Conservation (phyloP, 441 rosid genomes). For the Adansonia madagascariensis region DNA sequence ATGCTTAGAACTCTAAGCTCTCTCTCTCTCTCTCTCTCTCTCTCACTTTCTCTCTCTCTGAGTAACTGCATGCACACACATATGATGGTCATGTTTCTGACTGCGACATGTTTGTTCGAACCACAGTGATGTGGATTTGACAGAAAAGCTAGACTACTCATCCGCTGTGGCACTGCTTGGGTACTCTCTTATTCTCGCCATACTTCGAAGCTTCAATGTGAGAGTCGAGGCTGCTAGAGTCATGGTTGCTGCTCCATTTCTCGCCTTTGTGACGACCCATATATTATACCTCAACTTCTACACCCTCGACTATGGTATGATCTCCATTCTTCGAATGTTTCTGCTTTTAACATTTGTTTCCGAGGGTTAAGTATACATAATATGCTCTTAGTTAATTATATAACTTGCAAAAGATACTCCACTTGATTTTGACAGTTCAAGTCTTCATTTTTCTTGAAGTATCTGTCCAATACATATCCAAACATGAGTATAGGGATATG, state of each 20-base stretch:
- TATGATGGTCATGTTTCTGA: slow-evolving; percentile 9
- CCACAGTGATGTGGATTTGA: slow-evolving; percentile 80
- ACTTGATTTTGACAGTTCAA: neutral
- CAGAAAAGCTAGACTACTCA: slow-evolving; percentile 89
- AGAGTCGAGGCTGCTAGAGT: slow-evolving; percentile 81
- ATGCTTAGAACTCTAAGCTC: neutral
- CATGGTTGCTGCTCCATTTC: slow-evolving; percentile 89
- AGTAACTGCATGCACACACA: neutral
- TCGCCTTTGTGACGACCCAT: slow-evolving; percentile 85
- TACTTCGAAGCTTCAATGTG: slow-evolving; percentile 67
- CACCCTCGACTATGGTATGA: slow-evolving; percentile 75
- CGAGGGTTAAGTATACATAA: slow-evolving; percentile 1
- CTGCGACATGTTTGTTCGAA: slow-evolving; percentile 27
- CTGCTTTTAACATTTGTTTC: slow-evolving; percentile 13
- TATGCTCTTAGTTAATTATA: neutral
- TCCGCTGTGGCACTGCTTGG: slow-evolving; percentile 87
- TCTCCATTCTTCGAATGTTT: slow-evolving; percentile 25
- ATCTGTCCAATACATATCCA: too few species aligned
- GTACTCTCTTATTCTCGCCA: slow-evolving; percentile 72
- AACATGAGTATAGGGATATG: too few species aligned
- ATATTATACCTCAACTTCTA: slow-evolving; percentile 78
- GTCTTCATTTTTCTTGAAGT: too few species aligned
- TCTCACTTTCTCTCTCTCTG: neutral
- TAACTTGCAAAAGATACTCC: neutral
- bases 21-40: too few species aligned